Evolutionary conservation across 2,329 filamentous ascomycete genomes (phyloP), one percentile per base, ranked within the genome.

Genomic region (Emydomyces testavorans): DNA sequence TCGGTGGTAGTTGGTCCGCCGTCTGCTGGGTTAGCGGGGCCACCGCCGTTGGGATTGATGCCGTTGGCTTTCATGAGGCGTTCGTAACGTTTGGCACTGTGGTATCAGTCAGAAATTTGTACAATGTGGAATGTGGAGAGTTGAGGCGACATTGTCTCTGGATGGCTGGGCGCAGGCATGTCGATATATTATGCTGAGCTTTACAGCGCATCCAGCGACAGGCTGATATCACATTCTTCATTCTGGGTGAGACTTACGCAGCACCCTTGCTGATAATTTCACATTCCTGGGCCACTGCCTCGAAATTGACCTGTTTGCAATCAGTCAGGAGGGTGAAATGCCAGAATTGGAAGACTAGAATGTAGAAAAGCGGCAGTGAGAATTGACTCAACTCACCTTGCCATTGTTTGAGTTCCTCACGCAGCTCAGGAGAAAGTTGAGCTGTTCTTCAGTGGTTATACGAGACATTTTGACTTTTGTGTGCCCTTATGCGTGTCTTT

Each of bases 31-130:
- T 42, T n/a, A 23, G 28, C 20, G 24, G 49, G 16, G 31, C 29
- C 28, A 38, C 24, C 42, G 18, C 55, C 55, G 40, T 50, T 53
- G 21, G 59, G 56, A 36, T 53, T 53, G 49, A 80, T 74, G 21
- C 70, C 71, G 53, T 80, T 69, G 6, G 73, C 65, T 60, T 80
- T 80, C 65, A 82, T 69, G 59, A 85, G 71, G 26, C 80, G 75
- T 62, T 82, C 78, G 57, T 81, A 84, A 55, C 80, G 70, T 64
- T 84, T 84, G 53, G 79, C 75, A 1, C 81, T 84, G 57, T 51
- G 10, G 23, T 31, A 7, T 29, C 24, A 15, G 11, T 49, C 16
- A 49, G 40, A 23, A 29, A 13, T 20, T 21, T 26, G 37, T 21
- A 6, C 10, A 28, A 28, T 3, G 4, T 18, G 18, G 24, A 4